Base-by-base conservation (phyloP, 1,139 yeast genomes). In the Lodderomyces beijingensis region DNA sequence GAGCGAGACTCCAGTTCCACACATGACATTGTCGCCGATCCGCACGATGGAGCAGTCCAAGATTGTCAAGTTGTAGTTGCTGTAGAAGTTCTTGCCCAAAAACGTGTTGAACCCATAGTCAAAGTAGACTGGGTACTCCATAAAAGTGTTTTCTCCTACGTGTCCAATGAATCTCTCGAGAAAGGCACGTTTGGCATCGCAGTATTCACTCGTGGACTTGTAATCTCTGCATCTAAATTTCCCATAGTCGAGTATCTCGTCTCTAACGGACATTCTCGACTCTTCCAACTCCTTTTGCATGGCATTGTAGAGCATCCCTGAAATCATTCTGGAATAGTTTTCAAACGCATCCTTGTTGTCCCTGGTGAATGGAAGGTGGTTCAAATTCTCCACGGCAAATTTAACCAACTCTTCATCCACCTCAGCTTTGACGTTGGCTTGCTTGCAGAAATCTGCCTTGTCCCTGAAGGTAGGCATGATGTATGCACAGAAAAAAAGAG, bases 1-100 rank as follows among this genome's bases (percentile, higher is more conserved):
- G 31, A 81, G 58, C 1, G 74, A 61, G 4, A 75, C 82, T 46
- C 74, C 75, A 11, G 89, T 87, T 0, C 85, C 89, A 30, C 77
- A 51, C 62, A 75, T 49, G 12, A 75, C 80, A 33, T 68, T 49
- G 43, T 77, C 69, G 4, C 89, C 89, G 40, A 81, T 67, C n/a
- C 57, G 67, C 18, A 82, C 77, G 25, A 77, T 46, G 1, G 80
- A 66, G 43, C 79, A 73, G 50, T 82, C 89, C 32, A 82, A 58
- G 37, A 79, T 61, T 0, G 76, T 70, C 21, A 65, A 46, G 44
- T 77, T 78, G 62, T 71, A 75, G 49, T 79, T 77, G 28, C 70
- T 64, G 44, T 74, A 77, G 44, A 74, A 74, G 4, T 51, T 45
- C 36, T 72, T 62, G 1, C 82, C 83, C 19, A 76, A 40, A 29